A percentile compares a stretch with the other conserved stretches of the same genome.
Conservation (phyloP, 768 basidiomycete genomes). For the Trametes meyenii region DNA sequence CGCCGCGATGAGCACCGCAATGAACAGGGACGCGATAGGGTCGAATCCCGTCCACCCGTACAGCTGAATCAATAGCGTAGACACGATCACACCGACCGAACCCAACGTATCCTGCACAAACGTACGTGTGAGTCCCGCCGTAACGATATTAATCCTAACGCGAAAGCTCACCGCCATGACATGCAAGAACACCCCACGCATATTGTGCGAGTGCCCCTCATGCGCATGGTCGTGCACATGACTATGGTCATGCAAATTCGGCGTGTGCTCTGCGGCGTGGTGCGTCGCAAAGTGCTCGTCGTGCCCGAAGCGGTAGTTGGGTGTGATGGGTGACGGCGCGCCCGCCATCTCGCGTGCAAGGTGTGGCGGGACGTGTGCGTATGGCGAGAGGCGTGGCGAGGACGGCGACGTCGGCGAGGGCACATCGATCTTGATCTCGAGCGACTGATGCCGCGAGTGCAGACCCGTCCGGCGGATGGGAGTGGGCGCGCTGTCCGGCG, state of each 20-base stretch:
- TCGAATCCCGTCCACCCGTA: slow-evolving; percentile 99
- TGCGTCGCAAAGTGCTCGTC: slow-evolving; percentile 54
- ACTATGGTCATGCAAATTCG: slow-evolving; percentile 53
- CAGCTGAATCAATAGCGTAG: slow-evolving; percentile 90
- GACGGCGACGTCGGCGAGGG: slow-evolving; percentile 32
- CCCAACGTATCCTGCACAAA: slow-evolving; percentile 82
- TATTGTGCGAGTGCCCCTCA: slow-evolving; percentile 95
- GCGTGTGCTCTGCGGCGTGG: slow-evolving; percentile 41
- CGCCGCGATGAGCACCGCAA: slow-evolving; percentile 91
- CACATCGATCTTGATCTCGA: slow-evolving; percentile 28
- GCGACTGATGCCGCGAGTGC: slow-evolving; percentile 26
- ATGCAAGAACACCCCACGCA: slow-evolving; percentile 98
- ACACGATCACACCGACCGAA: slow-evolving; percentile 96
- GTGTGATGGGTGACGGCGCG: slow-evolving; percentile 62
- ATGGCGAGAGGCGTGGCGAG: slow-evolving; percentile 30
- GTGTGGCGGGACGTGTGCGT: slow-evolving; percentile 24
- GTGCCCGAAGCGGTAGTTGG: slow-evolving; percentile 58
- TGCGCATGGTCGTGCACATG: slow-evolving; percentile 52
- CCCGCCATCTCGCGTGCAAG: slow-evolving; percentile 1
- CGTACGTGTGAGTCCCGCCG: neutral
- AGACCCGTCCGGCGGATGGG: slow-evolving; percentile 21
- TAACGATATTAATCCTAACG: neutral
- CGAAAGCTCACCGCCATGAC: slow-evolving; percentile 80
- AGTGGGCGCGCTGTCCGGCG: slow-evolving; percentile 22
- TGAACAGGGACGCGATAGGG: slow-evolving; percentile 96